These are phyloP conservation scores for Pseudomonodictys pantanalensis DNA, from an alignment of 495 filamentous ascomycete genomes.

Conservation along the genomic window DNA sequence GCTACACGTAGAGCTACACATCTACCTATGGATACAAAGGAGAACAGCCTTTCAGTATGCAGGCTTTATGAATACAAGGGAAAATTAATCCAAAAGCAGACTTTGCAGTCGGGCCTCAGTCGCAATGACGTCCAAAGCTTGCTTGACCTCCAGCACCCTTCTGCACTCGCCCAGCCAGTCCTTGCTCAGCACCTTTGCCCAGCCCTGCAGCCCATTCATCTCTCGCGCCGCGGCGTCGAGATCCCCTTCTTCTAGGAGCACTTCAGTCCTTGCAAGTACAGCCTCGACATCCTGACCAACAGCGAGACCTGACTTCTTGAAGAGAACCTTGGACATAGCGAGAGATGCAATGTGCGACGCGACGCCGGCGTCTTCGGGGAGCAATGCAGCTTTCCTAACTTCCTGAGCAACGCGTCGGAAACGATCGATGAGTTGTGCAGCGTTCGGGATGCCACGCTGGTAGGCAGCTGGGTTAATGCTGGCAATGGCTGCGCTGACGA, in stretches of 20 bases:
- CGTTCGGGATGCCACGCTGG: constrained; percentile 82
- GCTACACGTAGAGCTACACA: constrained; percentile 26
- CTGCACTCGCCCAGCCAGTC: constrained; percentile 91
- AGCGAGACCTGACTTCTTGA: constrained; percentile 75
- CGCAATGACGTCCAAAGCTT: constrained; percentile 79
- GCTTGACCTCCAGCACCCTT: constrained; percentile 86
- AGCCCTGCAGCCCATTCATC: constrained; percentile 87
- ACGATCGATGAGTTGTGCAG: constrained; percentile 82
- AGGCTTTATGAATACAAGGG: not conserved
- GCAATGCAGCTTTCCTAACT: constrained; percentile 86
- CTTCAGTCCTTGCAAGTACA: constrained; percentile 83
- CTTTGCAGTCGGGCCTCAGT: constrained; percentile 47
- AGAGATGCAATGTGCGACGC: constrained; percentile 88
- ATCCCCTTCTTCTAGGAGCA: constrained; percentile 82
- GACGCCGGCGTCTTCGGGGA: constrained; percentile 90
- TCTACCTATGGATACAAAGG: constrained; percentile 13
- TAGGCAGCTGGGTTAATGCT: constrained; percentile 94
- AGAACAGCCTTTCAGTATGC: not conserved
- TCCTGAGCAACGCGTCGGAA: constrained; percentile 93
- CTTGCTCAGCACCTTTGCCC: constrained; percentile 87
- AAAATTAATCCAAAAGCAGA: constrained; percentile 41
- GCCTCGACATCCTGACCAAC: constrained; percentile 92
- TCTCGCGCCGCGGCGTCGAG: constrained; percentile 88
- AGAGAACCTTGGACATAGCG: constrained; percentile 84
- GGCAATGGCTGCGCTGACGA: constrained; percentile 85